Evolutionary conservation across 306 rosid genomes (phyloP).

Genomic region (Acacia confusa): DNA sequence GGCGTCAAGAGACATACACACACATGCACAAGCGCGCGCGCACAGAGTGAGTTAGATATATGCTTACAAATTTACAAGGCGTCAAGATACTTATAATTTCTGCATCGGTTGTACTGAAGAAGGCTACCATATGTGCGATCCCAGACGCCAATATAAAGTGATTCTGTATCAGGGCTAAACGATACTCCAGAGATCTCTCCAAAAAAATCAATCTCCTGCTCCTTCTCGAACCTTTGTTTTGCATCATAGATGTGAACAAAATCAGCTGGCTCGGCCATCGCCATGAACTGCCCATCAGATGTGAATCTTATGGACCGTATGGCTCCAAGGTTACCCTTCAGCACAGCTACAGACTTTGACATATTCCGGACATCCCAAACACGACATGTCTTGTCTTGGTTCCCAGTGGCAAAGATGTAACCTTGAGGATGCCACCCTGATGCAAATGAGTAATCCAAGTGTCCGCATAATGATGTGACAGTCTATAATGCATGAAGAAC

Average conservation of each 20-base stretch:
- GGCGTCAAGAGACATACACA: conserved; percentile 61
- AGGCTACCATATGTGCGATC: conserved; percentile 86
- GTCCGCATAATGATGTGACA: conserved; percentile 43
- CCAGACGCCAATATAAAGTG: conserved; percentile 77
- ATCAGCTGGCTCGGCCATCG: conserved; percentile 69
- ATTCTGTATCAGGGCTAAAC: conserved; percentile 82
- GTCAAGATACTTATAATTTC: conserved; percentile 59
- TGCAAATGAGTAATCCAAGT: conserved; percentile 68
- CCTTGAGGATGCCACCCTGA: conserved; percentile 71
- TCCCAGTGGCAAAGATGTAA: conserved; percentile 61
- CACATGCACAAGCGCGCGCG: no score
- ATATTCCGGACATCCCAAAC: conserved; percentile 65
- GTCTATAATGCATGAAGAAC: conserved; percentile 37
- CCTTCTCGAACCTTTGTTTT: conserved; percentile 53
- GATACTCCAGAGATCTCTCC: conserved; percentile 70
- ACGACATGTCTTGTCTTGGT: conserved; percentile 70
- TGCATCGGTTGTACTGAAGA: conserved; percentile 65
- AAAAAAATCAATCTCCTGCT: conserved; percentile 66
- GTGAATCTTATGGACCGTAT: conserved; percentile 57
- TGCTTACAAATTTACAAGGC: conserved; percentile 43
- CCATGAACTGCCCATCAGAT: conserved; percentile 63
- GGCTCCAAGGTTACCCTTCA: conserved; percentile 70
- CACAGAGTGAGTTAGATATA: no score
- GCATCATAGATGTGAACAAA: conserved; percentile 62
- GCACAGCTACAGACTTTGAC: conserved; percentile 55